These are phyloP conservation scores for Meyerozyma guilliermondii DNA, from an alignment of 1,139 yeast genomes.

Conservation along the genomic window DNA sequence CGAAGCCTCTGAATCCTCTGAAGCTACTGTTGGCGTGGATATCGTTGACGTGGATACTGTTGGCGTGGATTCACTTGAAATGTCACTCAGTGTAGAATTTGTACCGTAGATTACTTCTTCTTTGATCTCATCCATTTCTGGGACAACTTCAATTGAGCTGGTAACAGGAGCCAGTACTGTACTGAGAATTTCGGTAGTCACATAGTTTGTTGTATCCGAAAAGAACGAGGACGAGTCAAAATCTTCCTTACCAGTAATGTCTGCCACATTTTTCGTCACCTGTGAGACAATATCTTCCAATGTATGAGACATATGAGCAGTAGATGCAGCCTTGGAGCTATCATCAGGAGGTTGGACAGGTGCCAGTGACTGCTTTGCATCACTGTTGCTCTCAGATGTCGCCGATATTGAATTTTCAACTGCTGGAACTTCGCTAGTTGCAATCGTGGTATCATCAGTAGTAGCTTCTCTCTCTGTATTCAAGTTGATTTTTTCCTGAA, in stretches of 20 bases:
- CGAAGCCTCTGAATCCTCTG: constrained; percentile 1
- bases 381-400: constrained; percentile 3
- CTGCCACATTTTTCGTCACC: constrained; percentile 14
- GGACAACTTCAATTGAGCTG: not conserved
- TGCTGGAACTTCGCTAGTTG: constrained; percentile 8
- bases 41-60: too few relatives aligned
- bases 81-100: not conserved
- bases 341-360: not conserved
- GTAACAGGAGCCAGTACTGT: constrained; percentile 1
- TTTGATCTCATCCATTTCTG: not conserved
- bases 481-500: constrained; percentile 12
- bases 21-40: not conserved
- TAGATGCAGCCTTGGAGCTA: constrained; percentile 1
- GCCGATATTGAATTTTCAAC: constrained; percentile 20
- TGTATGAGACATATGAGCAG: constrained; percentile 4
- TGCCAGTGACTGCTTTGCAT: not conserved
- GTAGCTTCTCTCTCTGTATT: constrained; percentile 33
- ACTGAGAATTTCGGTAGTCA: constrained; percentile 9
- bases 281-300: constrained; percentile 3
- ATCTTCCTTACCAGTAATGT: constrained; percentile 11
- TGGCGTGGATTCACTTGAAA: not conserved
- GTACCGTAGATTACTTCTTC: not conserved
- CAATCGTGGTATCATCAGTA: constrained; percentile 23
- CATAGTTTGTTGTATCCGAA: constrained; percentile 11
- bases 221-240: constrained; percentile 18